phyloP scores from a whole-genome alignment of 2,329 filamentous ascomycete species.

The Neonectria neomacrospora region DNA sequence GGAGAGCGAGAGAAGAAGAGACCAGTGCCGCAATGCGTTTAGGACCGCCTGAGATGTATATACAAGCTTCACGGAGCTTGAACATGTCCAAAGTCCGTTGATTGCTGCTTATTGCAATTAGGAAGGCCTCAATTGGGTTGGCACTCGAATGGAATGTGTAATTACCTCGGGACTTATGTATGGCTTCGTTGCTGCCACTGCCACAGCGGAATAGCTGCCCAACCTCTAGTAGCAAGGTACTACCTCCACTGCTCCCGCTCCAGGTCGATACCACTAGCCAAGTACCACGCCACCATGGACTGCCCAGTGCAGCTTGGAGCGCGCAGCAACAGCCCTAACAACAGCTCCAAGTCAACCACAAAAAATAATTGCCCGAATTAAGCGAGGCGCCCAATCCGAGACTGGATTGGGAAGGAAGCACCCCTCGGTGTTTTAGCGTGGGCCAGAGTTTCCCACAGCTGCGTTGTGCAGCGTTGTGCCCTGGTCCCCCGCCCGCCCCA shows the following conservation, averaged over 20 bases:
- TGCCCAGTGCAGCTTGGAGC: conserved; percentile 14
- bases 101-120: not conserved
- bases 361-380: conserved; percentile 34
- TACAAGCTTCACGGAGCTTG: not conserved
- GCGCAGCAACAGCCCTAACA: conserved; percentile 38
- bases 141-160: not conserved
- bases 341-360: conserved; percentile 32
- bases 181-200: too few species aligned
- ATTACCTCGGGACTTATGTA: too few species aligned
- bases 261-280: not conserved
- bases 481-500: conserved; percentile 19
- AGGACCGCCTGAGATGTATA: not conserved
- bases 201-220: too few species aligned
- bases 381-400: conserved; percentile 11
- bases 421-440: conserved; percentile 20
- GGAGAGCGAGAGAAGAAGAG: not conserved
- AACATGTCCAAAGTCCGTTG: not conserved
- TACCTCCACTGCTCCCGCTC: not conserved
- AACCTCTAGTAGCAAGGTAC: too few species aligned
- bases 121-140: not conserved
- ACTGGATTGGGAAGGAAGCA: conserved; percentile 1
- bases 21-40: not conserved
- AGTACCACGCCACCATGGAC: not conserved
- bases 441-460: conserved; percentile 6
- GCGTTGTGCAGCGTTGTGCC: conserved; percentile 23